phyloP scores from a whole-genome alignment of 1,139 yeast species.

The Insectozyma bohioensis region DNA sequence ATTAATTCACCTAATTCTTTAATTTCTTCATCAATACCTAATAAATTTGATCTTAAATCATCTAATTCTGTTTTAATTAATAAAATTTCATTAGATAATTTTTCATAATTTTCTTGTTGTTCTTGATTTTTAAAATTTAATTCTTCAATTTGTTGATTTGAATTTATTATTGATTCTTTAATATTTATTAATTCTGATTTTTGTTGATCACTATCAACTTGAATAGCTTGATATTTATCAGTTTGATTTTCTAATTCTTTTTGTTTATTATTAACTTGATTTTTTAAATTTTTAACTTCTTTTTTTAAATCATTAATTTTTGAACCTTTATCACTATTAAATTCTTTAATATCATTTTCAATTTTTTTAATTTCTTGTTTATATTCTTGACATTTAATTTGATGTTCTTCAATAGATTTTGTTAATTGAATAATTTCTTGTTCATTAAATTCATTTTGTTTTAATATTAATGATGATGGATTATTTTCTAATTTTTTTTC shows the following conservation, averaged over 20 bases:
- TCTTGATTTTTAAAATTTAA: constrained; percentile 31
- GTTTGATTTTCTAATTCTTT: constrained; percentile 45
- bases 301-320: constrained; percentile 68
- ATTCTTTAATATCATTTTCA: constrained; percentile 81
- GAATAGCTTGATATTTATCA: constrained; percentile 60
- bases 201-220: constrained; percentile 72
- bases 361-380: constrained; percentile 51
- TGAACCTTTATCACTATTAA: constrained; percentile 73
- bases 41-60: constrained; percentile 59
- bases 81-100: constrained; percentile 28
- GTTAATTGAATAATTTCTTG: constrained; percentile 50
- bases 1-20: constrained; percentile 58
- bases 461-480: constrained; percentile 56
- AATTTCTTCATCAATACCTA: constrained; percentile 79
- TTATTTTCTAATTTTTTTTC: constrained; percentile 61
- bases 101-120: constrained; percentile 27
- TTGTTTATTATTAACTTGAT: constrained; percentile 40
- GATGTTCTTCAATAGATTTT: constrained; percentile 35
- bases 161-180: constrained; percentile 40
- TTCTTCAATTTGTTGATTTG: constrained; percentile 36
- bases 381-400: constrained; percentile 24
- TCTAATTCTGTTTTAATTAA: constrained; percentile 48
- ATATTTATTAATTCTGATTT: constrained; percentile 52
- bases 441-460: constrained; percentile 48
- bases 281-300: constrained; percentile 48